These are phyloP conservation scores for Artomyces pyxidatus DNA, from an alignment of 768 basidiomycete genomes.

Conservation along the genomic window DNA sequence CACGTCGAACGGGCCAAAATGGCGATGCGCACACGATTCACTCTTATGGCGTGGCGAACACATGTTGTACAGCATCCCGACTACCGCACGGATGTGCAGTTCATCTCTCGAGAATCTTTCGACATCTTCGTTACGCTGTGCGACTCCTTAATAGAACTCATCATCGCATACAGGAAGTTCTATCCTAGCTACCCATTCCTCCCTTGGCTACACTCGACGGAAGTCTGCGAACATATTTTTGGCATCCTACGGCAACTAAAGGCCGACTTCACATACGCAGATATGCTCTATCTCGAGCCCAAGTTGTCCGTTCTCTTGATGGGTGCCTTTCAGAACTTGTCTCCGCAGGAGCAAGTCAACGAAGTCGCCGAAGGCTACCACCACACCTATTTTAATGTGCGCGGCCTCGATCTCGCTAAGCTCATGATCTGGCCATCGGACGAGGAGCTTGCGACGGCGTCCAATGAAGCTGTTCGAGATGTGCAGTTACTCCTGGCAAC, in stretches of 20 bases:
- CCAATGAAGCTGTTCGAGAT: background rate
- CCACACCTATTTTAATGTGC: constrained; percentile 18
- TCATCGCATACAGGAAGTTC: constrained; percentile 15
- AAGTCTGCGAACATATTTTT: constrained; percentile 24
- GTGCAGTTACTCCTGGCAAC: background rate
- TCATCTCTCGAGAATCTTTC: constrained; percentile 19
- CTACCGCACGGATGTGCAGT: constrained; percentile 16
- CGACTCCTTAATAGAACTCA: constrained; percentile 19
- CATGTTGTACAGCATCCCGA: constrained; percentile 15
- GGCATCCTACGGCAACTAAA: constrained; percentile 17
- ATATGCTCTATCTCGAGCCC: constrained; percentile 17
- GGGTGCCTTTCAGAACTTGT: constrained; percentile 6
- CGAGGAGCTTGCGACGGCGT: background rate
- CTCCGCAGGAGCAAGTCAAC: constrained; percentile 11
- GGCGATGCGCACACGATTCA: constrained; percentile 18
- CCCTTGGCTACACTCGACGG: constrained; percentile 27
- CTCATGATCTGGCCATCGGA: constrained; percentile 15
- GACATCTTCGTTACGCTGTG: constrained; percentile 19
- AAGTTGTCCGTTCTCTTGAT: constrained; percentile 16
- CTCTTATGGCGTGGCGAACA: constrained; percentile 19
- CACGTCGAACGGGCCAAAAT: constrained; percentile 19
- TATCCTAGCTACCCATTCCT: constrained; percentile 18
- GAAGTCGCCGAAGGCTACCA: constrained; percentile 16
- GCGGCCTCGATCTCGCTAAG: constrained; percentile 11
- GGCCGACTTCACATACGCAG: constrained; percentile 19